Evolutionary conservation across 805 yeast species (phyloP), one percentile per base, ranked within the genome.

Genomic region (Saccharomycopsis fodiens): DNA sequence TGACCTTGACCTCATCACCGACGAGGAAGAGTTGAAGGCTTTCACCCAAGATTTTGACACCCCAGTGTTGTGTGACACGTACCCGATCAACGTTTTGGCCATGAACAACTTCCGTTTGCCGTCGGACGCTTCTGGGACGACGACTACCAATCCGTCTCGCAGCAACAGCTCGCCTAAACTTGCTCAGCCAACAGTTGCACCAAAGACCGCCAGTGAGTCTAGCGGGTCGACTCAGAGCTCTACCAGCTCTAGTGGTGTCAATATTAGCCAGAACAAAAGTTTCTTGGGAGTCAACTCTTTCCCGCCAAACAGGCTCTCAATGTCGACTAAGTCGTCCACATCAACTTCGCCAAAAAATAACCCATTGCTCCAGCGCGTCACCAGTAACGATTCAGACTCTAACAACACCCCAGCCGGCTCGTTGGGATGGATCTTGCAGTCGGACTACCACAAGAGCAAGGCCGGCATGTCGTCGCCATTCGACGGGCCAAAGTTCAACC

Each of bases 401-500:
- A 16, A 31, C 23, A 19, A 6, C 17, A 20, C 40, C 17, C 17
- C 38, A 2, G 83, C 82, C 3, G 88, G 86, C 0, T 80, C 87
- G 1, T 67, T 79, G 41, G 88, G 87, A 1, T 82, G 87, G 87
- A 83, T 81, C 15, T 64, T 80, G 64, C 67, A 68, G 67, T 71
- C 53, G 25, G 59, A 57, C 19, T 35, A 39, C 22, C 70, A 60
- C 35, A 50, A 56, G 17, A 54, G 54, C 13, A 58, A 54, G n/a
- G 52, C 51, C n/a, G 22, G 35, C 8, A 49, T 54, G 6, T 51
- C 59, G 21, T 68, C 76, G 2, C 70, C 79, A 36, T 89, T 89
- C 63, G 95, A 86, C 59, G 83, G 83, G 52, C 79, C 86, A 1
- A 80, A 82, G 44, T 89, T 75, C 61, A 82, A 83, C 27, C 74